Evolutionary conservation across 371 early-diverging fungal genomes (phyloP), one percentile per base, ranked within the genome.

Genomic region (Apophysomyces trapeziformis): DNA sequence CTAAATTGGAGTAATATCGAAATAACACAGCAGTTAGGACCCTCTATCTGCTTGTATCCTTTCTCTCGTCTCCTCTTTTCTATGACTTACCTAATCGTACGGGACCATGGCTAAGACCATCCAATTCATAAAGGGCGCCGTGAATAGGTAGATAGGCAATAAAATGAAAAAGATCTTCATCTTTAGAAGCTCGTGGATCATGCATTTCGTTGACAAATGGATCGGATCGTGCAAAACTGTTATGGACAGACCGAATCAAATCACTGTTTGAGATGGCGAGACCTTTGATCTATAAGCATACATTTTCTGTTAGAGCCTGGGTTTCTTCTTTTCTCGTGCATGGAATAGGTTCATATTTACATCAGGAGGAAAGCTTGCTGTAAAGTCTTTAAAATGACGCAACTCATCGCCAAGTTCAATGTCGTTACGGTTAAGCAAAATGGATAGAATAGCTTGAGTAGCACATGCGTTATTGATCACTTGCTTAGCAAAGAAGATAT

Each of bases 391-490:
- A 66, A 97, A 95, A 45, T 89, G 81, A 8, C 54, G 64, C 60
- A 97, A 73, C 44, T 90, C 89, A 37, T 83, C 78, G 6, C 94
- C 94, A 47, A 96, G 76, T 7, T 92, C 90, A 16, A 96, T 75
- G 54, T 80, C 80, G 11, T 81, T 71, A 38, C 85, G 80, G 72
- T 97, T 97, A 38, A 97, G 72, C 47, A 95, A 73, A 50, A 97
- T 89, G 9, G 93, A 91, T 21, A 97, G 74, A 65, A 97, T 94
- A 4, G 97, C 97, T 76, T 96, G 96, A 0, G 97, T 96, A 12
- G 96, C 96, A 68, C 97, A 97, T 4, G 97, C 96, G 75, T 97
- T 97, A 38, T 90, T 82, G 57, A 76, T 73, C 64, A 86, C 89
- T 75, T 91, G 90, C 44, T 89, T 83, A 14, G 91, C 91, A 78